Evolutionary conservation across 139 green algal species (phyloP).

Genomic region (Microglena sp.): DNA sequence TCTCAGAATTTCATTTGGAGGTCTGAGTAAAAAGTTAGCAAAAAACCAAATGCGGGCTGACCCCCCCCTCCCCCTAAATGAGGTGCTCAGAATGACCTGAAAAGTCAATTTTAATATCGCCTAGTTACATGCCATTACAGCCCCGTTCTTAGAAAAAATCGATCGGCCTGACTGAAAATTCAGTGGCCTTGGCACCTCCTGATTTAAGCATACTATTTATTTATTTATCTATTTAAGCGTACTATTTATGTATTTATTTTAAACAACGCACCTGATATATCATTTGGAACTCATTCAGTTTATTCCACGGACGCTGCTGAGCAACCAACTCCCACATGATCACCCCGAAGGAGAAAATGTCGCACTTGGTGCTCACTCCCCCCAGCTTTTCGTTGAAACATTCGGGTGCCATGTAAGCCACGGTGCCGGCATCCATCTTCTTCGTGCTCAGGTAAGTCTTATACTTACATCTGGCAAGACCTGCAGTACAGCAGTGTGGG

Average conservation of each 20-base stretch:
- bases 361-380: constrained; percentile 26
- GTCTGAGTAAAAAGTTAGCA: too few relatives aligned
- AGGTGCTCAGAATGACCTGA: too few relatives aligned
- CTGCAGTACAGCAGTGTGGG: too few relatives aligned
- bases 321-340: constrained; percentile 19
- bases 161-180: background rate
- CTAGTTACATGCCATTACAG: background rate
- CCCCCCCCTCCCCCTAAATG: too few relatives aligned
- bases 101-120: too few relatives aligned
- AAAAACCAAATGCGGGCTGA: too few relatives aligned
- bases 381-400: constrained; percentile 30
- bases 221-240: too few relatives aligned
- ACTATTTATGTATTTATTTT: too few relatives aligned
- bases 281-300: constrained; percentile 13
- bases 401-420: constrained; percentile 21
- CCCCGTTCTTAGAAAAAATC: background rate
- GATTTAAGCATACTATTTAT: background rate
- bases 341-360: constrained; percentile 31
- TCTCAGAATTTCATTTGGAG: too few relatives aligned
- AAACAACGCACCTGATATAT: constrained; percentile 9
- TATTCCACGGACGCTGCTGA: constrained; percentile 3
- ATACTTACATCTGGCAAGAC: constrained; percentile 13
- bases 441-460: constrained; percentile 11
- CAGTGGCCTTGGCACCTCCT: background rate
- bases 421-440: constrained; percentile 21